Evolutionary conservation across 1,139 yeast genomes (phyloP).

Genomic region (Pneumocystis murina): DNA sequence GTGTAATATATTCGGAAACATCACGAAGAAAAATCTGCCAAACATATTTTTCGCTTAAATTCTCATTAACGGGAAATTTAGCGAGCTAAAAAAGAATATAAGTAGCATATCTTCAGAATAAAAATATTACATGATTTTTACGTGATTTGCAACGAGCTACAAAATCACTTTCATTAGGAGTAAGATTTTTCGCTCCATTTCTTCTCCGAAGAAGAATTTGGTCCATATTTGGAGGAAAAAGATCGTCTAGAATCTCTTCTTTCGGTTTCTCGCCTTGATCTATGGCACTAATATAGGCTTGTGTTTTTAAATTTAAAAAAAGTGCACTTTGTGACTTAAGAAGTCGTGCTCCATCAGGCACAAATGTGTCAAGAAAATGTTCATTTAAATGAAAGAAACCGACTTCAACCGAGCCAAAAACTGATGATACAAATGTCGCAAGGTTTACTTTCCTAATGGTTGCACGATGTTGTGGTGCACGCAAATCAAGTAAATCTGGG

Average conservation of each 20-base stretch:
- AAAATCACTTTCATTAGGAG: slow-evolving; percentile 62
- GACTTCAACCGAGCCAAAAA: slow-evolving; percentile 67
- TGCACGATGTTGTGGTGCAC: slow-evolving; percentile 18
- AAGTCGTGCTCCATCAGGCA: slow-evolving; percentile 37
- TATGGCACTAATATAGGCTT: slow-evolving; percentile 80
- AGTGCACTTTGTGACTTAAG: slow-evolving; percentile 67
- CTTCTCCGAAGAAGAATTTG: slow-evolving; percentile 30
- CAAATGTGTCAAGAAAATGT: slow-evolving; percentile 65
- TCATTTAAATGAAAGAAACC: slow-evolving; percentile 80
- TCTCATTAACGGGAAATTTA: slow-evolving; percentile 25
- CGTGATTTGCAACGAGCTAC: slow-evolving; percentile 49
- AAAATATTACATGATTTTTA: slow-evolving; percentile 22
- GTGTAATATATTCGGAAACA: slow-evolving; percentile 55
- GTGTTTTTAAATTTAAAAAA: slow-evolving; percentile 78
- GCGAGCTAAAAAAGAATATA: slow-evolving; percentile 27
- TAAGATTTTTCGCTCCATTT: slow-evolving; percentile 24
- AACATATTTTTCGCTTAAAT: slow-evolving; percentile 43
- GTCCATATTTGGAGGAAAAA: slow-evolving; percentile 56
- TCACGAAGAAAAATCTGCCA: slow-evolving; percentile 65
- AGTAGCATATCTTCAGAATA: not conserved
- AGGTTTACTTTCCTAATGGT: slow-evolving; percentile 71
- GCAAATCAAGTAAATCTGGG: slow-evolving; percentile 34
- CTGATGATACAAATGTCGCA: slow-evolving; percentile 73
- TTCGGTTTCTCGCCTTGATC: slow-evolving; percentile 56
- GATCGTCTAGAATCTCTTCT: slow-evolving; percentile 55